Conservation (phyloP, 2,329 filamentous ascomycete genomes). For the Pseudocercospora fijiensis region DNA sequence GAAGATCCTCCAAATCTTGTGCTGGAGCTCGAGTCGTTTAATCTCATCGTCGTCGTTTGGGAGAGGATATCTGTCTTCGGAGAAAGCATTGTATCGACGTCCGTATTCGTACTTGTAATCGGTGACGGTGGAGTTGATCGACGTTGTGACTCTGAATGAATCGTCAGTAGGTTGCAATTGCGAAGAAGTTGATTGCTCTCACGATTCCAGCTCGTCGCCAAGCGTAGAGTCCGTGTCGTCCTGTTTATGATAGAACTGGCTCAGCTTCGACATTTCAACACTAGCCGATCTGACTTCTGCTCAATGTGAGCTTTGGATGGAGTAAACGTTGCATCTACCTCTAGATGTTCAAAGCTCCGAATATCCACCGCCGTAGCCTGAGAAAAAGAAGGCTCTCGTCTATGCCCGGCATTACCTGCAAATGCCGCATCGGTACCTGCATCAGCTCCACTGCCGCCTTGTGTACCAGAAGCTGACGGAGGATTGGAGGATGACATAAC, state of each 20-base stretch:
- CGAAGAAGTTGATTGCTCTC: neutral
- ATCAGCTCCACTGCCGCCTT: neutral
- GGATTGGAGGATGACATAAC: slow-evolving; percentile 4
- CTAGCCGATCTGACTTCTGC: neutral
- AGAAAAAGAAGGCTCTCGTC: neutral
- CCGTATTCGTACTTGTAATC: slow-evolving; percentile 34
- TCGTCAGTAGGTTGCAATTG: neutral
- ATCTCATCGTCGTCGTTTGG: slow-evolving; percentile 26
- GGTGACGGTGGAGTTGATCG: slow-evolving; percentile 12
- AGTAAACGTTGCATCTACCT: neutral
- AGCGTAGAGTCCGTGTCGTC: slow-evolving; percentile 6
- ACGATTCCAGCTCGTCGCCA: slow-evolving; percentile 1
- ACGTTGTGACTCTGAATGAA: slow-evolving; percentile 10
- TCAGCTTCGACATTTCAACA: neutral
- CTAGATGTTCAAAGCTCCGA: neutral
- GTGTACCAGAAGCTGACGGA: neutral
- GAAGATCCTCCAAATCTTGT: neutral
- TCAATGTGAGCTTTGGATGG: neutral
- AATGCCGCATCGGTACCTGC: neutral
- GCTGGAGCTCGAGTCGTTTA: neutral
- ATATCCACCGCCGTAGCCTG: neutral
- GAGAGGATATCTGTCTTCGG: slow-evolving; percentile 27
- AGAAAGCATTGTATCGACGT: slow-evolving; percentile 35
- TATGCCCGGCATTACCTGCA: neutral
- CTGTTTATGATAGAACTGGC: neutral